These are phyloP conservation scores for Geranium brycei DNA, from an alignment of 345 rosid species.

Conservation along the genomic window DNA sequence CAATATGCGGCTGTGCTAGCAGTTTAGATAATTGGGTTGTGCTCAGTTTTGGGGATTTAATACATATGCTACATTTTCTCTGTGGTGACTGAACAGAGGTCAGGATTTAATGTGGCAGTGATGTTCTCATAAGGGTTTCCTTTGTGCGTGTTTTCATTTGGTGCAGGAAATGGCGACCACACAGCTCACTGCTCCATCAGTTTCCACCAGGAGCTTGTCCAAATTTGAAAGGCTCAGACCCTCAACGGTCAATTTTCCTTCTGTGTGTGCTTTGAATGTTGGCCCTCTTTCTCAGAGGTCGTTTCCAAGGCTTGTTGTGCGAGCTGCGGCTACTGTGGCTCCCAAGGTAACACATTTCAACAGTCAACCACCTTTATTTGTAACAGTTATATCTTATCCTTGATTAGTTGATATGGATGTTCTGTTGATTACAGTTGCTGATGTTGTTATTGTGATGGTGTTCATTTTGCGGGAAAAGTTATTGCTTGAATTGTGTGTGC, in stretches of 20 bases:
- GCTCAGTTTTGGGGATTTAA: not conserved
- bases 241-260: constrained; percentile 40
- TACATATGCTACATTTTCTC: not conserved
- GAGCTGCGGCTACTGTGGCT: constrained; percentile 80
- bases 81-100: not conserved
- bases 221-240: constrained; percentile 53
- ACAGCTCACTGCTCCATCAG: constrained; percentile 48
- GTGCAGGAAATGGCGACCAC: constrained; percentile 46
- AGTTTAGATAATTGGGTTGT: too few relatives aligned
- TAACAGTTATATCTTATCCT: not conserved
- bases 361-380: not conserved
- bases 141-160: not conserved
- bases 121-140: too few relatives aligned
- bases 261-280: constrained; percentile 25
- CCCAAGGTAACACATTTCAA: constrained; percentile 47
- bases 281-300: constrained; percentile 26
- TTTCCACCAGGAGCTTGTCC: constrained; percentile 40
- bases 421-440: not conserved
- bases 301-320: constrained; percentile 45
- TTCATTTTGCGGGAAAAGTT: too few relatives aligned
- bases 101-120: not conserved
- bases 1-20: not conserved
- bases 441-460: too few relatives aligned
- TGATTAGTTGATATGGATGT: too few relatives aligned
- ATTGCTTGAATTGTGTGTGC: not conserved